Percentiles rank a stretch among this genome's conserved stretches.
Conservation (phyloP, 139 green algal genomes). For the Limnomonas spitsbergensis region DNA sequence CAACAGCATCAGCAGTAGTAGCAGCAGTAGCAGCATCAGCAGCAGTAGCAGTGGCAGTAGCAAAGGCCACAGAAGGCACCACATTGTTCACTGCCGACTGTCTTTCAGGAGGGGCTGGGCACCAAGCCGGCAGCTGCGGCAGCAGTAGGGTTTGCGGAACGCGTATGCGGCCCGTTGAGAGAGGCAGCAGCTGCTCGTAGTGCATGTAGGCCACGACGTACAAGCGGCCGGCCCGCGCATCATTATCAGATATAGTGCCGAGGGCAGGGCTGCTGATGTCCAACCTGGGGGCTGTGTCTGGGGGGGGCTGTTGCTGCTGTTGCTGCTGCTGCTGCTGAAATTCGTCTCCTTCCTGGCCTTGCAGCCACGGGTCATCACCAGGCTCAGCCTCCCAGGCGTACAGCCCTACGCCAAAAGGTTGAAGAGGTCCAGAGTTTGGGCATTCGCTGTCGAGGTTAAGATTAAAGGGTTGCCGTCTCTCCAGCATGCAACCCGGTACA, state of each 20-base stretch:
- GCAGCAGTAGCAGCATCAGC: not conserved
- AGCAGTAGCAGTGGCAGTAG: not conserved
- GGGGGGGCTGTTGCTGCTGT: not conserved
- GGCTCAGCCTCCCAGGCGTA: not conserved
- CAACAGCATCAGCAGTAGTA: not conserved
- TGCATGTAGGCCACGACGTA: conserved; percentile 5
- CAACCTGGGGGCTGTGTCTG: not conserved
- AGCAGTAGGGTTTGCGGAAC: not conserved
- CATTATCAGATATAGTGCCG: not conserved
- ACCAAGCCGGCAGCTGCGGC: not conserved
- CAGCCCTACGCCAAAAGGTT: not conserved
- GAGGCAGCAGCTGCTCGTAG: conserved; percentile 12
- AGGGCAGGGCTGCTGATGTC: not conserved
- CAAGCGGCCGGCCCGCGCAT: not conserved
- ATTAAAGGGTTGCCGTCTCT: not conserved
- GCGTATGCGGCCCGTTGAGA: not conserved
- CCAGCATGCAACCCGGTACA: not conserved
- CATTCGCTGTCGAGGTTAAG: not conserved
- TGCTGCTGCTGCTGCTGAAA: not conserved
- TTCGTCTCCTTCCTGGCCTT: not conserved
- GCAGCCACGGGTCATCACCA: not conserved
- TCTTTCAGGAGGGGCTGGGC: not conserved
- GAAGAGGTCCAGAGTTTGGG: not conserved
- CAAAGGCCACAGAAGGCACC: too few relatives aligned
- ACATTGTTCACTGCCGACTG: too few relatives aligned